These are phyloP conservation scores for Cyclotella choctawhatcheeana DNA, from an alignment of 108 stramenopile genomes.

Conservation along the genomic window DNA sequence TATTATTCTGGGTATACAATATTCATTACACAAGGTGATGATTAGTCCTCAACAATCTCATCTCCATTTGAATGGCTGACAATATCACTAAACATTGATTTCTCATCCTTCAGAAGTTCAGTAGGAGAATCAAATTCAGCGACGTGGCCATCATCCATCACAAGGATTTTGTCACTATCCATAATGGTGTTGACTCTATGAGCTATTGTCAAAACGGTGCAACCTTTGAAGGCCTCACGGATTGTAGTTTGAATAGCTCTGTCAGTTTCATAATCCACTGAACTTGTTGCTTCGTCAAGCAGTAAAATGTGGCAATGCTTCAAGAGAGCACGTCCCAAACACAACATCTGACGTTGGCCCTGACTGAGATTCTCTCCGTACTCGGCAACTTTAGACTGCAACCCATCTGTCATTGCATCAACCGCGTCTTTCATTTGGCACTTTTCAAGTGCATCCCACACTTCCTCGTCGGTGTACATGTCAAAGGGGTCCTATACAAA, in stretches of 20 bases:
- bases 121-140: slow-evolving; percentile 88
- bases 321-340: slow-evolving; percentile 90
- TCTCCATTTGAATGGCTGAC: slow-evolving; percentile 68
- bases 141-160: slow-evolving; percentile 88
- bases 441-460: slow-evolving; percentile 75
- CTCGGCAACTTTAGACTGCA: slow-evolving; percentile 84
- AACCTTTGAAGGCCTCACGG: slow-evolving; percentile 62
- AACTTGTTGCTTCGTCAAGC: slow-evolving; percentile 91
- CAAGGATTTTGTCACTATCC: slow-evolving; percentile 92
- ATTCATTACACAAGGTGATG: too few species aligned
- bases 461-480: slow-evolving; percentile 63
- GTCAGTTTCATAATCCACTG: slow-evolving; percentile 90
- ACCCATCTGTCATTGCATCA: slow-evolving; percentile 64
- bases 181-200: slow-evolving; percentile 95
- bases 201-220: slow-evolving; percentile 92
- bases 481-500: slow-evolving; percentile 90
- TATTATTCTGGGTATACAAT: too few species aligned
- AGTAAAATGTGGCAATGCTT: slow-evolving; percentile 77
- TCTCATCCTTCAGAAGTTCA: slow-evolving; percentile 74
- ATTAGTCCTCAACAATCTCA: slow-evolving; percentile 2
- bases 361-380: slow-evolving; percentile 91
- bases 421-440: slow-evolving; percentile 72
- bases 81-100: slow-evolving; percentile 79
- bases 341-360: slow-evolving; percentile 93
- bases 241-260: slow-evolving; percentile 82